Percentiles rank a stretch among this genome's conserved stretches.
These are phyloP conservation scores for Leccinum subrobustum DNA, from an alignment of 1,284 basidiomycete genomes.

Conservation along the genomic window DNA sequence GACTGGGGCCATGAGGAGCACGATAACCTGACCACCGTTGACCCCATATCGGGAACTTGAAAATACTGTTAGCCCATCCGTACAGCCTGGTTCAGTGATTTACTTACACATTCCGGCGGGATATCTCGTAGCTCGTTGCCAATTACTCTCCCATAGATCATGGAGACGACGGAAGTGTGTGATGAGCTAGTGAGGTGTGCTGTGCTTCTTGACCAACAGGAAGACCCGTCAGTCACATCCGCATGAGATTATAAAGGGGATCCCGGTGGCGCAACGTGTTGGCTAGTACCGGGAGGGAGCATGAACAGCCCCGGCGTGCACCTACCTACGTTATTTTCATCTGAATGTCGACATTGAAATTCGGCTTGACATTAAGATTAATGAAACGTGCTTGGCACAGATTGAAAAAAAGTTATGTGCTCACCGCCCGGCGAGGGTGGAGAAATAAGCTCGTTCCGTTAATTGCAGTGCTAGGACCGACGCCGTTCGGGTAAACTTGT, in stretches of 20 bases:
- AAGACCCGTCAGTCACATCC: conserved; percentile 19
- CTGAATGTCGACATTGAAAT: conserved; percentile 13
- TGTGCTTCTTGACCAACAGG: conserved; percentile 18
- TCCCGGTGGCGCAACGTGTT: conserved; percentile 24
- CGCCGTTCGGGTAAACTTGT: conserved; percentile 6
- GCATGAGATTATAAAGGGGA: conserved; percentile 29
- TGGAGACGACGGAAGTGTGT: conserved; percentile 17
- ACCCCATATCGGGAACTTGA: conserved; percentile 35
- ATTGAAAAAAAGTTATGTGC: conserved; percentile 7
- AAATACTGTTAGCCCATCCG: conserved; percentile 15
- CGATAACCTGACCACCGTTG: conserved; percentile 30
- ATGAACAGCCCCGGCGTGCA: conserved; percentile 28
- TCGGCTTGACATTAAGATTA: conserved; percentile 19
- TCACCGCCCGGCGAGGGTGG: conserved; percentile 19
- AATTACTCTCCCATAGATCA: conserved; percentile 31
- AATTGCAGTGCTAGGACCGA: conserved; percentile 21
- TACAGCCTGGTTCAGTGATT: background rate
- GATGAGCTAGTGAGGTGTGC: conserved; percentile 11
- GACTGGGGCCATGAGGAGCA: conserved; percentile 28
- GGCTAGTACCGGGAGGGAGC: conserved; percentile 15
- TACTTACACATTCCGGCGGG: conserved; percentile 32
- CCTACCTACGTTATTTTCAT: conserved; percentile 19
- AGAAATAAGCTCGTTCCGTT: conserved; percentile 14
- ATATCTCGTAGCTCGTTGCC: conserved; percentile 33
- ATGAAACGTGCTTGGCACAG: conserved; percentile 26